Conservation (phyloP, 2,329 filamentous ascomycete genomes). For the Penicillium paneum region DNA sequence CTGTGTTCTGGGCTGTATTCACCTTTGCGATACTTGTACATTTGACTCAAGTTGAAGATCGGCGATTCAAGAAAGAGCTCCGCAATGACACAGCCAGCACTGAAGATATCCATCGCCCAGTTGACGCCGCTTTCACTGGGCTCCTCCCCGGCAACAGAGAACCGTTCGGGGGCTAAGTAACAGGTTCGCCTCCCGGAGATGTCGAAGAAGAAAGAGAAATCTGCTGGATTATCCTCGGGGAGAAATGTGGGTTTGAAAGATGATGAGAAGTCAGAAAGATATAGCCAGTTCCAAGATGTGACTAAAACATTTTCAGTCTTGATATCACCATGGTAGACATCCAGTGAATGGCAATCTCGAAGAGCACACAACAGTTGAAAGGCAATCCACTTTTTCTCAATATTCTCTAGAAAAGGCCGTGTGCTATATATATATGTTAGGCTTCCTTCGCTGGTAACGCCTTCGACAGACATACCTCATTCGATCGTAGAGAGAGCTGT, state of each 20-base stretch:
- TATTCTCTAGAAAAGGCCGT: conserved; percentile 90
- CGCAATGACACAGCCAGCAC: conserved; percentile 91
- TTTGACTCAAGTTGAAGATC: conserved; percentile 94
- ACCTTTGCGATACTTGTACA: conserved; percentile 88
- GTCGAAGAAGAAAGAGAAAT: conserved; percentile 98
- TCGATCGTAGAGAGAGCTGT: conserved; percentile 95
- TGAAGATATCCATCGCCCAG: conserved; percentile 99
- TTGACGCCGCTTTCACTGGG: conserved; percentile 62
- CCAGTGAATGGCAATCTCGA: conserved; percentile 82
- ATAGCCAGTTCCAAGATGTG: conserved; percentile 99
- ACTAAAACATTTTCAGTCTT: conserved; percentile 97
- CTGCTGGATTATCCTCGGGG: conserved; percentile 92
- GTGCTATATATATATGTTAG: conserved; percentile 60
- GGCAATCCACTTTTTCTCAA: conserved; percentile 98
- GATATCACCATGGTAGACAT: conserved; percentile 95
- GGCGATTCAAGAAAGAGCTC: conserved; percentile 93
- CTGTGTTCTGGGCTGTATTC: conserved; percentile 86
- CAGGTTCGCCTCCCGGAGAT: conserved; percentile 87
- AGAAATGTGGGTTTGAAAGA: conserved; percentile 91
- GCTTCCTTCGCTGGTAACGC: background rate
- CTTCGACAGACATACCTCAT: conserved; percentile 53
- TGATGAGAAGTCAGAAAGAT: conserved; percentile 94
- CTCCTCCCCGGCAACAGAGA: conserved; percentile 68
- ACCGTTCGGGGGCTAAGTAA: conserved; percentile 91
- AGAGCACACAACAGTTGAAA: conserved; percentile 92